These are phyloP conservation scores for Camelina hispida DNA, from an alignment of 345 rosid species.

Conservation along the genomic window DNA sequence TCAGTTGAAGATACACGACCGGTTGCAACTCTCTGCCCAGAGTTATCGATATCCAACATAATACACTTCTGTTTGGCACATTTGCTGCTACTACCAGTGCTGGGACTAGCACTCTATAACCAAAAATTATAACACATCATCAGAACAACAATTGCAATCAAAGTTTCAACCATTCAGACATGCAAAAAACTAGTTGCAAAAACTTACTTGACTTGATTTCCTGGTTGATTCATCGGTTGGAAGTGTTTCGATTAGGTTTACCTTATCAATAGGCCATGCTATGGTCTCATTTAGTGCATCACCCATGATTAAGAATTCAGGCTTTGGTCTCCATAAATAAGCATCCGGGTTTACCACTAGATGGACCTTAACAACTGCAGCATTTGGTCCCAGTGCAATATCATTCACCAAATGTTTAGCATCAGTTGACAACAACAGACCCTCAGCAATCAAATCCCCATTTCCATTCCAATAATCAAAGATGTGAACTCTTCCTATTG, in stretches of 20 bases:
- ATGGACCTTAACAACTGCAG: not conserved
- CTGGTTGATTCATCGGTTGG: not conserved
- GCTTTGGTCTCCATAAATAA: not conserved
- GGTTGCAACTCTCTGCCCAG: not conserved
- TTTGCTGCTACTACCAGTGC: not conserved
- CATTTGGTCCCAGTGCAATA: not conserved
- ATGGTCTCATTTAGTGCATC: conserved; percentile 1
- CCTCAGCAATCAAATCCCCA: not conserved
- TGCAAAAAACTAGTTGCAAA: too few species aligned
- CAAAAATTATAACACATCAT: not conserved
- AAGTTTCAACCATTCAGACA: not conserved
- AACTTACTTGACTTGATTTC: not conserved
- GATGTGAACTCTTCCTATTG: not conserved
- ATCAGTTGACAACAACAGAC: not conserved
- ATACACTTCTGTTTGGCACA: not conserved
- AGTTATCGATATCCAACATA: not conserved
- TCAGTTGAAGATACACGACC: not conserved
- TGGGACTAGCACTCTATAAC: not conserved
- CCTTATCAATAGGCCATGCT: not conserved
- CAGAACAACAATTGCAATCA: not conserved
- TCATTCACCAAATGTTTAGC: not conserved
- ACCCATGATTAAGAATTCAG: not conserved
- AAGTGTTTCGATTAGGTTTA: not conserved
- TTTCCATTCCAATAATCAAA: not conserved
- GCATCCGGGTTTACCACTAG: not conserved